These are phyloP conservation scores for Starmera dryadoides DNA, from an alignment of 805 yeast species.

Conservation along the genomic window DNA sequence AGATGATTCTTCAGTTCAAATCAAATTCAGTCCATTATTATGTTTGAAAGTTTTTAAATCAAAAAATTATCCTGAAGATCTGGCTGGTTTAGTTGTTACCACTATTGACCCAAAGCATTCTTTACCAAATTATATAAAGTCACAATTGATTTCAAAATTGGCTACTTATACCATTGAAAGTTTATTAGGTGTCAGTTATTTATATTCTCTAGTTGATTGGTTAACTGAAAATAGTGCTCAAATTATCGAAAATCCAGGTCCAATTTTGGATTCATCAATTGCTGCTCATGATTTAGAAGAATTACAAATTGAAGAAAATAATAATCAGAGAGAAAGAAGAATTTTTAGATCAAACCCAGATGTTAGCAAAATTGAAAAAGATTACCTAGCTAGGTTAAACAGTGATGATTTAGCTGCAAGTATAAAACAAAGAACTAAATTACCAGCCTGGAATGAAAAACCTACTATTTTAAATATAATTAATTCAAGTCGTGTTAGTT, in stretches of 20 bases:
- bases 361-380: constrained; percentile 23
- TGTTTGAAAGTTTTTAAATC: constrained; percentile 37
- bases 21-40: constrained; percentile 19
- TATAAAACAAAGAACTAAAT: constrained; percentile 38
- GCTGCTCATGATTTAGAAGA: constrained; percentile 1
- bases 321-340: constrained; percentile 4
- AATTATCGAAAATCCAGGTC: constrained; percentile 71
- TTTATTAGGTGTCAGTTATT: constrained; percentile 61
- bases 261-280: constrained; percentile 32
- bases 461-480: constrained; percentile 50
- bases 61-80: constrained; percentile 48
- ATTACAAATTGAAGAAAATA: constrained; percentile 1
- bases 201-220: constrained; percentile 73
- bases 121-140: constrained; percentile 64
- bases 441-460: constrained; percentile 83
- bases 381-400: constrained; percentile 26
- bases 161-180: constrained; percentile 35
- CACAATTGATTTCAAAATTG: constrained; percentile 44
- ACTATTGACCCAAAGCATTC: constrained; percentile 31
- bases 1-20: constrained; percentile 14
- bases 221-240: constrained; percentile 51
- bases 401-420: constrained; percentile 29
- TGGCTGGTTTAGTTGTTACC: constrained; percentile 64
- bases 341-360: constrained; percentile 22
- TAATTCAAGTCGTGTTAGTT: constrained; percentile 51